These are phyloP conservation scores for Arabis alpina DNA, from an alignment of 345 rosid genomes.

Conservation along the genomic window DNA sequence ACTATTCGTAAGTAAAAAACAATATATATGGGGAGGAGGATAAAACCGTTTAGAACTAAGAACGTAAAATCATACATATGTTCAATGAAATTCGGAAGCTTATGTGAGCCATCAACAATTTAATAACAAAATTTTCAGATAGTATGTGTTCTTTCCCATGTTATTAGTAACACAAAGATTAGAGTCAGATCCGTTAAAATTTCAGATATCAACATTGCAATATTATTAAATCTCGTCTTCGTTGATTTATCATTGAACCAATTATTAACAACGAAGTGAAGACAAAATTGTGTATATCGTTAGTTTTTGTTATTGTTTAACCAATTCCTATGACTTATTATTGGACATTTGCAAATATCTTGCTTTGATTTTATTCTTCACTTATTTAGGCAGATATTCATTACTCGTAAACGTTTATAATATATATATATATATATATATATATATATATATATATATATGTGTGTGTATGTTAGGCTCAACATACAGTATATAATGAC, in stretches of 20 bases:
- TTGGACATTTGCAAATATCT: background rate
- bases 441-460: background rate
- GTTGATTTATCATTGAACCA: too few species aligned
- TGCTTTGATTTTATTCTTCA: conserved; percentile 15
- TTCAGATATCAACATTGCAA: background rate
- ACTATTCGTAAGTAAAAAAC: background rate
- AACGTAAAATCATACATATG: too few species aligned
- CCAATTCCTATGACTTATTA: conserved; percentile 9
- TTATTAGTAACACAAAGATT: conserved; percentile 4
- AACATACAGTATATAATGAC: background rate
- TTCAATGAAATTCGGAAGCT: too few species aligned
- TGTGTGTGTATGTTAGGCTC: background rate
- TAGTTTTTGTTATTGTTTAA: background rate
- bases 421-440: background rate
- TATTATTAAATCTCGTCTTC: background rate
- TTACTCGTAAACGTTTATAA: background rate
- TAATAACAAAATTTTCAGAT: background rate
- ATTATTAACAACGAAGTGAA: background rate
- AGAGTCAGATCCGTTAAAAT: background rate
- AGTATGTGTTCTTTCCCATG: background rate
- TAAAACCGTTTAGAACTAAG: too few species aligned
- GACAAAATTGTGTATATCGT: background rate
- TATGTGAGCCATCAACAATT: background rate
- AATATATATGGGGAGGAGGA: too few species aligned
- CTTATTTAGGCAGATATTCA: background rate